phyloP scores from a whole-genome alignment of 768 basidiomycete genomes.

The Pleurotus sapidus region DNA sequence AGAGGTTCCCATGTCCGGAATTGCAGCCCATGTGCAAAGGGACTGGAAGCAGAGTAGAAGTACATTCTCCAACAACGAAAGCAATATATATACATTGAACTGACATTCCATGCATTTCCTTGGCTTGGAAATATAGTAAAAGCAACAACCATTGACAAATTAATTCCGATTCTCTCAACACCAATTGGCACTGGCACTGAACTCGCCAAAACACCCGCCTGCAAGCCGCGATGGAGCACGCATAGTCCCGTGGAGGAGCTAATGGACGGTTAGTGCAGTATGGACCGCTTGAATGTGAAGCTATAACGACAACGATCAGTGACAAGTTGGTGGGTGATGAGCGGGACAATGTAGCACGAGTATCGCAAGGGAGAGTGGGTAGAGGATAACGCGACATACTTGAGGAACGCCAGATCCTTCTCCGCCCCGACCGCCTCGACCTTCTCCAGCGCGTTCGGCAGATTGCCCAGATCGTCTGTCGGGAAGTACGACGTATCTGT shows the following conservation, averaged over 20 bases:
- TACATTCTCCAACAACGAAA: background rate
- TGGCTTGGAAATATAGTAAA: no score
- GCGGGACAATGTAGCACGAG: no score
- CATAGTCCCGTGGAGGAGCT: no score
- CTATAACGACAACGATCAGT: slow-evolving; percentile 31
- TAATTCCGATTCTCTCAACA: background rate
- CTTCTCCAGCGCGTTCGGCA: slow-evolving; percentile 54
- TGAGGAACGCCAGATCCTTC: slow-evolving; percentile 67
- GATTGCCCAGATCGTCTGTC: slow-evolving; percentile 83
- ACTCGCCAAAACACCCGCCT: no score
- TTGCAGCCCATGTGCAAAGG: no score
- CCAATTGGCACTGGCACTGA: no score
- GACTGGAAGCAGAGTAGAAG: no score
- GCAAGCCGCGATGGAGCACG: no score
- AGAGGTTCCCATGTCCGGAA: no score
- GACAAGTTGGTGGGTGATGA: background rate
- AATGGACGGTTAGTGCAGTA: background rate
- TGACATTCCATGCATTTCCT: no score
- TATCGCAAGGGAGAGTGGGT: no score
- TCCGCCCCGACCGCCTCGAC: slow-evolving; percentile 64
- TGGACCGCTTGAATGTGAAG: slow-evolving; percentile 82
- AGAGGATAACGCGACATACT: slow-evolving; percentile 32
- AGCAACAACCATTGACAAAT: background rate
- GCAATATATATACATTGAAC: background rate
- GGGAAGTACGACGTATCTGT: slow-evolving; percentile 98